Conservation (phyloP, 228 moss, liverwort and hornwort genomes). For the Sphagnum fallax region DNA sequence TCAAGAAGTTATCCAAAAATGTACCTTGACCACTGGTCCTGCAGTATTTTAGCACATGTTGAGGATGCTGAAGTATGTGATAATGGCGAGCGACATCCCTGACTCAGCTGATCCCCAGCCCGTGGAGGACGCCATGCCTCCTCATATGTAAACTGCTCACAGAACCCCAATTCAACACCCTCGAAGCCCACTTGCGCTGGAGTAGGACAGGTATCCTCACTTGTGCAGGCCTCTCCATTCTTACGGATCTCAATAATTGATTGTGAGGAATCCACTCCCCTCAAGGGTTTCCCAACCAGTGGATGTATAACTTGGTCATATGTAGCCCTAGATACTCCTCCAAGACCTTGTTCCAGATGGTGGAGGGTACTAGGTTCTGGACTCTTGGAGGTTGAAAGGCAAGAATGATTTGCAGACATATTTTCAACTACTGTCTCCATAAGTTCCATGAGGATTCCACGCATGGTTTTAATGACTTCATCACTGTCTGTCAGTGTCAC, state of each 20-base stretch:
- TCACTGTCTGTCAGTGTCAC: conserved; percentile 15
- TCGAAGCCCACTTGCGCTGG: conserved; percentile 9
- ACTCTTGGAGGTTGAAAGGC: conserved; percentile 12
- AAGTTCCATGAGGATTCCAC: conserved; percentile 42
- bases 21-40: conserved; percentile 44
- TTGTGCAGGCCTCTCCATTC: conserved; percentile 49
- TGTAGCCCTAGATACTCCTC: conserved; percentile 25
- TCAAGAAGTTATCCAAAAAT: too few species aligned
- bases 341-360: conserved; percentile 19
- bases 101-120: conserved; percentile 21
- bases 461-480: conserved; percentile 31
- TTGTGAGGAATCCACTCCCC: conserved; percentile 37
- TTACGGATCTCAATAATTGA: conserved; percentile 31
- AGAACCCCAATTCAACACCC: conserved; percentile 17
- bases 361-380: conserved; percentile 20
- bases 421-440: conserved; percentile 34
- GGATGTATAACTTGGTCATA: conserved; percentile 42
- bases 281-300: conserved; percentile 32
- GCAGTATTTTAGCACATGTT: conserved; percentile 20
- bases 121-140: conserved; percentile 36
- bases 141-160: conserved; percentile 33
- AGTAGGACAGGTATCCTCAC: conserved; percentile 40
- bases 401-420: conserved; percentile 22
- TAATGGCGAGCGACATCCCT: conserved; percentile 31
- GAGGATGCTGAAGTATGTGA: conserved; percentile 14